phyloP scores from a whole-genome alignment of 2,329 filamentous ascomycete genomes.

The Aspergillus glaucus region DNA sequence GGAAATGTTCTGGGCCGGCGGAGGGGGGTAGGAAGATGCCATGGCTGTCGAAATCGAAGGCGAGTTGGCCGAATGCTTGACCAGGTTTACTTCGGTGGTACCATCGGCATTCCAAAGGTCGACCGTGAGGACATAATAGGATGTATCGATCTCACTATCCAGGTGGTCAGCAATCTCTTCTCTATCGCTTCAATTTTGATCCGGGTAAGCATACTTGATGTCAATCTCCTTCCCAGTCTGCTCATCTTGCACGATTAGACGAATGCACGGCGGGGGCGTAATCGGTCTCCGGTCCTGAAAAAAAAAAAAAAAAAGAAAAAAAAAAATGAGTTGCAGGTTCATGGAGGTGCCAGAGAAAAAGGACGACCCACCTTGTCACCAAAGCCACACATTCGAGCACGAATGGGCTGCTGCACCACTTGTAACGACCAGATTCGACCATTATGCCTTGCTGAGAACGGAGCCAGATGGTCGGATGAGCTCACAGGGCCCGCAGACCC shows the following conservation, averaged over 20 bases:
- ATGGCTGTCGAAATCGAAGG: constrained; percentile 78
- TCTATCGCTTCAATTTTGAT: not conserved
- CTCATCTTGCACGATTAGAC: constrained; percentile 70
- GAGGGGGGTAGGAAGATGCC: constrained; percentile 64
- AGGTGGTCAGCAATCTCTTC: constrained; percentile 9
- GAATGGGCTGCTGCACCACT: constrained; percentile 83
- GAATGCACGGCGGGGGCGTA: constrained; percentile 87
- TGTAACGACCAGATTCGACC: constrained; percentile 55
- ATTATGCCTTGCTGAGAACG: constrained; percentile 36
- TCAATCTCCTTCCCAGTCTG: constrained; percentile 73
- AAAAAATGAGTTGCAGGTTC: not conserved
- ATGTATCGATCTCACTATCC: constrained; percentile 60
- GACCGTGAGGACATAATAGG: constrained; percentile 62
- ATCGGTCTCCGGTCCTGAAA: constrained; percentile 84
- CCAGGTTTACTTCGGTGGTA: constrained; percentile 60
- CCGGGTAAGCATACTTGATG: constrained; percentile 57
- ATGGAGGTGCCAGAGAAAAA: not conserved
- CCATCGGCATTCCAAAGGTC: constrained; percentile 62
- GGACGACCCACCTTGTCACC: constrained; percentile 73
- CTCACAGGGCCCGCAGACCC: constrained; percentile 26
- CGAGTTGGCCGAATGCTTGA: constrained; percentile 57
- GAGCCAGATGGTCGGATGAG: constrained; percentile 30
- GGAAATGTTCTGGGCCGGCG: constrained; percentile 29
- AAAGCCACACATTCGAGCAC: constrained; percentile 97
- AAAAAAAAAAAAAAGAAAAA: constrained; percentile 4